These are phyloP conservation scores for Nemania abortiva DNA, from an alignment of 2,329 filamentous ascomycete genomes.

Conservation along the genomic window DNA sequence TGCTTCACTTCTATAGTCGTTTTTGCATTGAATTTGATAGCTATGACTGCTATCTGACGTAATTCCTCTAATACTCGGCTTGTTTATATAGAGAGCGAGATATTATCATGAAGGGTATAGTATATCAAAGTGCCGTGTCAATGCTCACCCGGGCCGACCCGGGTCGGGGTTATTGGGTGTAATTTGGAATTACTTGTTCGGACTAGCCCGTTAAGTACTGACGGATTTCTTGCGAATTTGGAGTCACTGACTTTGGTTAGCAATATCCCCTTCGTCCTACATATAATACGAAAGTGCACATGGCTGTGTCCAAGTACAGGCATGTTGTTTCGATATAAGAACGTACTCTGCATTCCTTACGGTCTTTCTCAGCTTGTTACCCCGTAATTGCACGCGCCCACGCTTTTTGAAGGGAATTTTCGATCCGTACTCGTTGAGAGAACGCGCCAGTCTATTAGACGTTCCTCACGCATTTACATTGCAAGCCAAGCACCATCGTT, in stretches of 20 bases:
- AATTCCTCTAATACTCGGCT: no score
- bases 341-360: not conserved
- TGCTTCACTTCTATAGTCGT: no score
- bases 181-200: conserved; percentile 11
- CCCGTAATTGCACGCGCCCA: not conserved
- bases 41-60: no score
- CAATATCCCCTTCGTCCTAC: not conserved
- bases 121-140: no score
- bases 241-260: not conserved
- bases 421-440: not conserved
- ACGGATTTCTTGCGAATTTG: not conserved
- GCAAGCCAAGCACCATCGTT: not conserved
- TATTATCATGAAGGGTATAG: no score
- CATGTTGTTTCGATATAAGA: no score
- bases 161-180: not conserved
- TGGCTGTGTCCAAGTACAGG: no score
- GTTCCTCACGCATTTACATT: not conserved
- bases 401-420: not conserved
- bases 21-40: no score
- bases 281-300: not conserved
- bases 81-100: no score
- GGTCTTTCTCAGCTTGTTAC: not conserved
- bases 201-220: conserved; percentile 6
- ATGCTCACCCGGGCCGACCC: not conserved
- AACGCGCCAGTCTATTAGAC: not conserved